Evolutionary conservation across 208 protist species (phyloP).

Genomic region (Strigomonas culicis): DNA sequence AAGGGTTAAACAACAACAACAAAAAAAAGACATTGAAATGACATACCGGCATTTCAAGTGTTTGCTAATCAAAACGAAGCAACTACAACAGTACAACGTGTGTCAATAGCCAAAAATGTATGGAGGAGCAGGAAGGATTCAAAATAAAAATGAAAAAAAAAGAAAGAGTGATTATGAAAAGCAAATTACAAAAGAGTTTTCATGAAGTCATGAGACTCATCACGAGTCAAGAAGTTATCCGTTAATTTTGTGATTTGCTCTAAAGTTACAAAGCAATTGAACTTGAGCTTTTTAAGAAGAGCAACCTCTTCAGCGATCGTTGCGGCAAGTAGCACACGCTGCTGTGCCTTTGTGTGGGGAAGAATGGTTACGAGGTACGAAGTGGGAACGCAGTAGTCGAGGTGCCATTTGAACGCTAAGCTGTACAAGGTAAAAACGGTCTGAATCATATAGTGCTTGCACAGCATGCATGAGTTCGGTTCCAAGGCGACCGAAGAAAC

Average conservation of each 20-base stretch:
- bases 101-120: neutral
- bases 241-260: conserved; percentile 33
- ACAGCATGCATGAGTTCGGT: neutral
- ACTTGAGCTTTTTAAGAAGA: conserved; percentile 40
- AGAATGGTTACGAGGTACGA: conserved; percentile 52
- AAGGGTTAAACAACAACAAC: neutral
- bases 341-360: conserved; percentile 21
- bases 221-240: conserved; percentile 43
- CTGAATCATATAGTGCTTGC: conserved; percentile 11
- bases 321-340: conserved; percentile 11
- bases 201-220: conserved; percentile 36
- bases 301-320: conserved; percentile 26
- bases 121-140: no score
- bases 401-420: conserved; percentile 73
- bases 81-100: conserved; percentile 1
- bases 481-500: no score
- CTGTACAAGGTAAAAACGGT: conserved; percentile 60
- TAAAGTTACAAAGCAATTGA: conserved; percentile 38
- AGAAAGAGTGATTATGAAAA: neutral
- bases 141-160: neutral
- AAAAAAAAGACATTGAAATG: conserved; percentile 1
- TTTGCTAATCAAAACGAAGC: neutral
- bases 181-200: conserved; percentile 7
- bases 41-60: neutral
- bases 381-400: conserved; percentile 56